These are phyloP conservation scores for Panicum miliaceum DNA, from an alignment of 176 grass and related monocot species.

Conservation along the genomic window DNA sequence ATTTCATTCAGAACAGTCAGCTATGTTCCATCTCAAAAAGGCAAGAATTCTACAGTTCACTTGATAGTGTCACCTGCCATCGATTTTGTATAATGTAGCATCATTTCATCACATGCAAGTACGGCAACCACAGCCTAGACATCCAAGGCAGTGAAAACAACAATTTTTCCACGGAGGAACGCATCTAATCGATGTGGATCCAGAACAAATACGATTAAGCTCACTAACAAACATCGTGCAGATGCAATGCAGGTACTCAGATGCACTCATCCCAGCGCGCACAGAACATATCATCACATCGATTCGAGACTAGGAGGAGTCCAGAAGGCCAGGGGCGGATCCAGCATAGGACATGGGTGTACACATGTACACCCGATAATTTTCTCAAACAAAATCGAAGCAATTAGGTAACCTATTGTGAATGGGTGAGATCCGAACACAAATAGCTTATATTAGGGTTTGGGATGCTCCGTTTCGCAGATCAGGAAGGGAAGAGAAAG, in stretches of 20 bases:
- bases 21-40: neutral
- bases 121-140: neutral
- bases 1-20: neutral
- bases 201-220: neutral
- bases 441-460: no score
- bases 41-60: neutral
- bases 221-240: neutral
- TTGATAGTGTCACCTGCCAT: neutral
- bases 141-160: neutral
- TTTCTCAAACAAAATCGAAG: neutral
- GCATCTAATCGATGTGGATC: constrained; percentile 39
- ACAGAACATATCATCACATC: neutral
- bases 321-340: neutral
- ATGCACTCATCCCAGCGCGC: neutral
- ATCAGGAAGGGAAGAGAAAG: no score
- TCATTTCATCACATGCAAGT: neutral
- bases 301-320: neutral
- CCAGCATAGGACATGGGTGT: no score
- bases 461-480: no score
- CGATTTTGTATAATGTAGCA: constrained; percentile 16
- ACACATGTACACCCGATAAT: neutral
- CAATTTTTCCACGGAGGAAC: neutral
- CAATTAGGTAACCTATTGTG: neutral
- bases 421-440: no score
- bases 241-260: constrained; percentile 40